These are phyloP conservation scores for Exobasidium cylindrosporum DNA, from an alignment of 1,284 basidiomycete species.

Conservation along the genomic window DNA sequence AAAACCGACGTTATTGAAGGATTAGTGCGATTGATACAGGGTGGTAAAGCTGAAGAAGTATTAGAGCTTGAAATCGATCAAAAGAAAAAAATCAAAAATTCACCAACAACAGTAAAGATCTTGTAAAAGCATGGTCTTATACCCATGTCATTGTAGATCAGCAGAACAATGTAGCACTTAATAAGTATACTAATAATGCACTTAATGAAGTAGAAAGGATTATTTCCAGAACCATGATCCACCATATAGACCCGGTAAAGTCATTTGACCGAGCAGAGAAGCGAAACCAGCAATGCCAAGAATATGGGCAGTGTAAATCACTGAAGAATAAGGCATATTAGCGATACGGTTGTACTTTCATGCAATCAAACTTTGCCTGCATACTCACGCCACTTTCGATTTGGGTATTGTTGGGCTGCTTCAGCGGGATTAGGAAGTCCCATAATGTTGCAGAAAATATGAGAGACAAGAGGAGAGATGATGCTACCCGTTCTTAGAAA, in stretches of 20 bases:
- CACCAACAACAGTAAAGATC: too few relatives aligned
- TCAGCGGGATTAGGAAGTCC: slow-evolving; percentile 67
- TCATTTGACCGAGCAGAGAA: slow-evolving; percentile 32
- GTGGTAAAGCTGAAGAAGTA: neutral
- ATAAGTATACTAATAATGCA: too few relatives aligned
- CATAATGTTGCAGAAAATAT: slow-evolving; percentile 92
- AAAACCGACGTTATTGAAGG: slow-evolving; percentile 50
- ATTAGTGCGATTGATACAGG: slow-evolving; percentile 6
- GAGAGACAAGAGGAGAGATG: slow-evolving; percentile 64
- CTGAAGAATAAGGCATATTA: neutral
- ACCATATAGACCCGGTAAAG: slow-evolving; percentile 22
- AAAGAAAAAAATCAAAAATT: too few relatives aligned
- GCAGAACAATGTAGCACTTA: too few relatives aligned
- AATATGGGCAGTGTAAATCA: slow-evolving; percentile 59
- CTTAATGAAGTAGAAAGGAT: too few relatives aligned
- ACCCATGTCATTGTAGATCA: too few relatives aligned
- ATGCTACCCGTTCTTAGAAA: slow-evolving; percentile 72
- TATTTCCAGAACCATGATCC: slow-evolving; percentile 28
- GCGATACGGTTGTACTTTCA: too few relatives aligned
- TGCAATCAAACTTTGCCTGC: slow-evolving; percentile 8
- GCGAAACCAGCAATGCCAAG: slow-evolving; percentile 61
- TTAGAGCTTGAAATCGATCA: neutral
- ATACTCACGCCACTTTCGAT: slow-evolving; percentile 57
- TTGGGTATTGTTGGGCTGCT: slow-evolving; percentile 57
- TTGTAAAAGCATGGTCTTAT: too few relatives aligned